A percentile compares a stretch with the other conserved stretches of the same genome.
These are phyloP conservation scores for Russula ochroleuca DNA, from an alignment of 768 basidiomycete species.

Conservation along the genomic window DNA sequence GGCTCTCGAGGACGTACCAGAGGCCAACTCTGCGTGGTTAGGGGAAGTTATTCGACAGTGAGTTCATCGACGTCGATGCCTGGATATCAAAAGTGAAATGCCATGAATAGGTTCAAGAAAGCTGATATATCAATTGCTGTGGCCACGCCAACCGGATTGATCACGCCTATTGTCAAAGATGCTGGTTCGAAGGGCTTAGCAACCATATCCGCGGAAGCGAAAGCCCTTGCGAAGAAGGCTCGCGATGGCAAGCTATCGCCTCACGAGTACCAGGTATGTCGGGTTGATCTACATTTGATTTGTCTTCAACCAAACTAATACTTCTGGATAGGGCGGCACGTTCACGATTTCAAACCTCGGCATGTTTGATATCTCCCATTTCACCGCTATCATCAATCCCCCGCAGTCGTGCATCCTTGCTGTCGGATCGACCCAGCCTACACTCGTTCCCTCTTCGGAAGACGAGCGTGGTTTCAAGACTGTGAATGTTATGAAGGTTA, in stretches of 20 bases:
- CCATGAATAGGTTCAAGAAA: slow-evolving; percentile 72
- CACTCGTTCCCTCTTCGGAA: slow-evolving; percentile 79
- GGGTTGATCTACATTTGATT: slow-evolving; percentile 15
- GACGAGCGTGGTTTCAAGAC: slow-evolving; percentile 95
- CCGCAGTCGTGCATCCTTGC: slow-evolving; percentile 98
- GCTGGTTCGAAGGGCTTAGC: slow-evolving; percentile 90
- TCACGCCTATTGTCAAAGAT: slow-evolving; percentile 96
- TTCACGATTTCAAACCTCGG: slow-evolving; percentile 99
- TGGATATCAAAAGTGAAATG: slow-evolving; percentile 3
- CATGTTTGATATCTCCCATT: slow-evolving; percentile 93
- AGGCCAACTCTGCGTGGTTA: slow-evolving; percentile 97
- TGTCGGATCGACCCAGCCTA: slow-evolving; percentile 82
- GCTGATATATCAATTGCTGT: slow-evolving; percentile 97
- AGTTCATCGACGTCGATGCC: slow-evolving; percentile 34
- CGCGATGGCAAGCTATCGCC: slow-evolving; percentile 95
- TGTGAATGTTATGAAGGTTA: slow-evolving; percentile 89
- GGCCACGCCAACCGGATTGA: slow-evolving; percentile 91
- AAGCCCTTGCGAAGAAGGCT: slow-evolving; percentile 90
- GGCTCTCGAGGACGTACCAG: slow-evolving; percentile 91
- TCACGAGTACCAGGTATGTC: slow-evolving; percentile 83
- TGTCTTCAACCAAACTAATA: not conserved
- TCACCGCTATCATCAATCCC: slow-evolving; percentile 98
- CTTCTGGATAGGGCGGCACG: slow-evolving; percentile 69
- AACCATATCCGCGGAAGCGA: slow-evolving; percentile 87
- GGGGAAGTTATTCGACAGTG: slow-evolving; percentile 94